phyloP scores from a whole-genome alignment of 2,329 filamentous ascomycete genomes.

The Fusarium kyushuense region DNA sequence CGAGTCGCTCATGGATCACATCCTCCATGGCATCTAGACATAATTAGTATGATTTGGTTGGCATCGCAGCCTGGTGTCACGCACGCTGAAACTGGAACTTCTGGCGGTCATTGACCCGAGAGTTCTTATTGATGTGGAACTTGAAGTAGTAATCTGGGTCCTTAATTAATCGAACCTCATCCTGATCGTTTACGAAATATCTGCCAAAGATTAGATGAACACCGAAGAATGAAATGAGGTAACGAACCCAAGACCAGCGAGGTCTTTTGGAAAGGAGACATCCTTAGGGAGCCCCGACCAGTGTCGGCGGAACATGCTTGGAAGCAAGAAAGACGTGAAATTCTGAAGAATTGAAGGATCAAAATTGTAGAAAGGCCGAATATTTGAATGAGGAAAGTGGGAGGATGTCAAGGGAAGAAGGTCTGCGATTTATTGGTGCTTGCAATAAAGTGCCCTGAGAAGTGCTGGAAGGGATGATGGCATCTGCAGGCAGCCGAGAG shows the following conservation, averaged over 20 bases:
- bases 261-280: conserved; percentile 71
- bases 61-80: conserved; percentile 32
- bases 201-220: conserved; percentile 56
- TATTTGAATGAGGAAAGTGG: background rate
- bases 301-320: conserved; percentile 76
- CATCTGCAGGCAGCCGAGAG: conserved; percentile 31
- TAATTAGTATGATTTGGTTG: background rate
- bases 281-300: conserved; percentile 78
- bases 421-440: background rate
- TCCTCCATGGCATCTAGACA: conserved; percentile 69
- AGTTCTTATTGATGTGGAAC: conserved; percentile 78
- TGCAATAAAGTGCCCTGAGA: conserved; percentile 5
- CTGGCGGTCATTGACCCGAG: conserved; percentile 81
- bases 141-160: conserved; percentile 78
- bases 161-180: conserved; percentile 78
- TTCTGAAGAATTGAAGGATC: background rate
- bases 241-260: conserved; percentile 77
- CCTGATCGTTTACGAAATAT: conserved; percentile 81
- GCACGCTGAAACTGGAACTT: conserved; percentile 79
- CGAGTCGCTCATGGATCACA: conserved; percentile 72
- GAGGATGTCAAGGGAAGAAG: background rate
- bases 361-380: background rate
- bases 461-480: background rate
- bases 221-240: background rate
- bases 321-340: too few species aligned